Conservation (phyloP, 2,329 filamentous ascomycete genomes). For the Sclerotinia glacialis region DNA sequence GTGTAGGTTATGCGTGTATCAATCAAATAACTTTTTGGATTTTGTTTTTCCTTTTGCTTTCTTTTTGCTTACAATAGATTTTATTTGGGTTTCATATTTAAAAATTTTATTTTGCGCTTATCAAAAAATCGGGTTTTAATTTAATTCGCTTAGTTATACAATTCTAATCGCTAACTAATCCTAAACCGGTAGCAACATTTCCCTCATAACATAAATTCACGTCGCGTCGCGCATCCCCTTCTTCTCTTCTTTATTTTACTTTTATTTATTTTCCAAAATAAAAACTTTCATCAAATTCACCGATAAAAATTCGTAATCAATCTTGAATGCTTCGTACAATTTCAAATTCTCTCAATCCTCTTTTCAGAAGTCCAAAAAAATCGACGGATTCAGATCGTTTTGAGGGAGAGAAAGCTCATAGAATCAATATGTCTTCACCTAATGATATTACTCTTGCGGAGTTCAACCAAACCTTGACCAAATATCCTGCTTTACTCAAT, state of each 20-base stretch:
- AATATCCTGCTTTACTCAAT: constrained; percentile 35
- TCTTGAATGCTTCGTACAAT: constrained; percentile 22
- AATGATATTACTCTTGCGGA: constrained; percentile 31
- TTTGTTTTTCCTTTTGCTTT: not conserved
- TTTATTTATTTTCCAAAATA: constrained; percentile 13
- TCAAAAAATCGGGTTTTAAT: not conserved
- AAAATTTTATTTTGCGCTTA: not conserved
- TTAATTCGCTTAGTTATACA: constrained; percentile 6
- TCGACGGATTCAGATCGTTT: not conserved
- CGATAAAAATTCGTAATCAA: not conserved
- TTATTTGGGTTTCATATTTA: not conserved
- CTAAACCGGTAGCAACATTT: constrained; percentile 4
- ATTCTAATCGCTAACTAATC: constrained; percentile 15
- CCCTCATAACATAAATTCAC: constrained; percentile 12
- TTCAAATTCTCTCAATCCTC: constrained; percentile 23
- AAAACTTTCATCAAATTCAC: constrained; percentile 13
- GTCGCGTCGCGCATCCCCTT: constrained; percentile 21
- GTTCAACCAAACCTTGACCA: constrained; percentile 35
- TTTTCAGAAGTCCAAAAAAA: constrained; percentile 28
- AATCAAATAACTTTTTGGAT: not conserved
- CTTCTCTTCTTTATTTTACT: constrained; percentile 16
- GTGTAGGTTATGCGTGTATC: constrained; percentile 3
- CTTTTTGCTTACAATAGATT: not conserved
- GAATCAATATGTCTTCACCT: constrained; percentile 30
- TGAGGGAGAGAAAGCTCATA: constrained; percentile 4